Evolutionary conservation across 768 basidiomycete species (phyloP).

Genomic region (Mycena rebaudengoi): DNA sequence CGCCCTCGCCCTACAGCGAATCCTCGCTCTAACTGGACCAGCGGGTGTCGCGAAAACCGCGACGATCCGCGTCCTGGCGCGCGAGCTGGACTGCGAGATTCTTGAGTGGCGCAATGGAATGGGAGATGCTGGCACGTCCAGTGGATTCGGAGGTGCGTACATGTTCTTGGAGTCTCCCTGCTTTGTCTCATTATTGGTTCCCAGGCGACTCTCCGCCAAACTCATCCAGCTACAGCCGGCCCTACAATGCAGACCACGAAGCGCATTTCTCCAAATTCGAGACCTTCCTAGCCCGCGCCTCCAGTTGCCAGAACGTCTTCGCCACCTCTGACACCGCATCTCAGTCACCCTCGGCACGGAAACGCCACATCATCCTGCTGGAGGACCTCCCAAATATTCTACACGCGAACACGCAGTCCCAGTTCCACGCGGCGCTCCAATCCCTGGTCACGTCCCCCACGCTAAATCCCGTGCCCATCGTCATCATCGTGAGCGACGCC

Average conservation of each 20-base stretch:
- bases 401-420: constrained; percentile 69
- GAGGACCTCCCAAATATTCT: constrained; percentile 94
- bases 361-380: constrained; percentile 75
- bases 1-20: too few species aligned
- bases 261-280: constrained; percentile 73
- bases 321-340: constrained; percentile 17
- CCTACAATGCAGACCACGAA: constrained; percentile 48
- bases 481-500: constrained; percentile 85
- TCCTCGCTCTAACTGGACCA: constrained; percentile 87
- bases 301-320: constrained; percentile 66
- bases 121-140: constrained; percentile 56
- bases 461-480: constrained; percentile 64
- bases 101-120: constrained; percentile 85
- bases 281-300: constrained; percentile 76
- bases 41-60: constrained; percentile 93
- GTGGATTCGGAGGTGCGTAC: constrained; percentile 28
- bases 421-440: constrained; percentile 77
- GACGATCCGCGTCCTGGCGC: constrained; percentile 77
- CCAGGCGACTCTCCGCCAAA: constrained; percentile 11
- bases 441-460: constrained; percentile 55
- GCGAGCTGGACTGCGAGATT: constrained; percentile 80
- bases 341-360: constrained; percentile 21
- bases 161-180: background rate
- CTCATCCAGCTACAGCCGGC: background rate
- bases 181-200: background rate